Evolutionary conservation across 2,329 filamentous ascomycete genomes (phyloP).

Genomic region (Knoxdaviesia capensis): DNA sequence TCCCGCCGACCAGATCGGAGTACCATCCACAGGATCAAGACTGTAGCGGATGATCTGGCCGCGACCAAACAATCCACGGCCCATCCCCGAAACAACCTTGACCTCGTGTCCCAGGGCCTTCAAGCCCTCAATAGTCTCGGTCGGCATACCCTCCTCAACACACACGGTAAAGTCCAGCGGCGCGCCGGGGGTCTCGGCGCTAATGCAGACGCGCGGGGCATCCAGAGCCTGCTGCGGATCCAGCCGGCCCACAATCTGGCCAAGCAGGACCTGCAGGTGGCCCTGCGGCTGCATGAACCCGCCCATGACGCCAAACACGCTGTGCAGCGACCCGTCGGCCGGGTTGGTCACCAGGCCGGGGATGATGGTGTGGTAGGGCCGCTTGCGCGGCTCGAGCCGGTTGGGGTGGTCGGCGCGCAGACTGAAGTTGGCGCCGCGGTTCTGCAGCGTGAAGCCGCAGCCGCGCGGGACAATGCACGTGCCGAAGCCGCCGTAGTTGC

Average conservation of each 20-base stretch:
- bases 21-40: conserved; percentile 46
- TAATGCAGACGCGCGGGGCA: conserved; percentile 77
- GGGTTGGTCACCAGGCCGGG: conserved; percentile 72
- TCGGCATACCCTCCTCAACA: conserved; percentile 63
- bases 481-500: conserved; percentile 78
- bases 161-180: conserved; percentile 46
- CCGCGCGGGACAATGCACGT: conserved; percentile 67
- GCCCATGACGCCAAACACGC: conserved; percentile 90
- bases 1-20: conserved; percentile 64
- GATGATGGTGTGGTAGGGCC: conserved; percentile 96
- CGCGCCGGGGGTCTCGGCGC: conserved; percentile 45
- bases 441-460: conserved; percentile 87
- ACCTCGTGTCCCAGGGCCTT: conserved; percentile 53
- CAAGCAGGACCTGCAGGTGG: conserved; percentile 80
- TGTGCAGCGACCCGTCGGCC: conserved; percentile 54
- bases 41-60: conserved; percentile 73
- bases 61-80: conserved; percentile 55
- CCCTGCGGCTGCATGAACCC: conserved; percentile 98
- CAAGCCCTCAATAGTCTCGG: conserved; percentile 47
- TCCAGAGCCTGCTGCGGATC: conserved; percentile 80
- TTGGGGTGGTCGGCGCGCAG: conserved; percentile 59
- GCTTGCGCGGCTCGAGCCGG: conserved; percentile 56
- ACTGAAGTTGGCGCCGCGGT: conserved; percentile 74
- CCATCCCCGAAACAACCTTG: conserved; percentile 42
- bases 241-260: conserved; percentile 65